Conservation (phyloP, 768 basidiomycete genomes). For the Hortiboletus campestris region DNA sequence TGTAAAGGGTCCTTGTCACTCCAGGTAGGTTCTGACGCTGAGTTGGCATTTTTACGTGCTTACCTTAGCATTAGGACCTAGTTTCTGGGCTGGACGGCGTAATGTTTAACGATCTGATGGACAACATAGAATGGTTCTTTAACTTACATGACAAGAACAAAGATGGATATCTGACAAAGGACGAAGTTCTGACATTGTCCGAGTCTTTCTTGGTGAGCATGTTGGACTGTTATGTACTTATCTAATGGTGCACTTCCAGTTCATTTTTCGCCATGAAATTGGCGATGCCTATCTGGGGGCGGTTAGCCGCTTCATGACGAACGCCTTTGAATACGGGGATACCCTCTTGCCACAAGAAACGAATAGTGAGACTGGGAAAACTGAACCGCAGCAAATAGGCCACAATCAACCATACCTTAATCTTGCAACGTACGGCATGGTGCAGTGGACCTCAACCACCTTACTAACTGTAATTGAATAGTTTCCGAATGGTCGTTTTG, state of each 20-base stretch:
- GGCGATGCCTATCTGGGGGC: slow-evolving; percentile 97
- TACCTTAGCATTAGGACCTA: slow-evolving; percentile 59
- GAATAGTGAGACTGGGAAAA: slow-evolving; percentile 35
- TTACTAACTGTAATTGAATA: slow-evolving; percentile 29
- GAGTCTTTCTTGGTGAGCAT: slow-evolving; percentile 80
- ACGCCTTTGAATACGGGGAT: slow-evolving; percentile 97
- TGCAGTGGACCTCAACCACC: neutral
- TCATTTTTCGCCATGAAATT: slow-evolving; percentile 96
- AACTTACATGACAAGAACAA: slow-evolving; percentile 94
- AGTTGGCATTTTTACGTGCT: neutral
- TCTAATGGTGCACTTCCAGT: slow-evolving; percentile 47
- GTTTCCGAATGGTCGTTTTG: slow-evolving; percentile 98
- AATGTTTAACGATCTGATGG: slow-evolving; percentile 97
- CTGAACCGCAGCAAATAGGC: slow-evolving; percentile 48
- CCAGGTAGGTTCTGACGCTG: slow-evolving; percentile 52
- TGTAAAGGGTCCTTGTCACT: slow-evolving; percentile 83
- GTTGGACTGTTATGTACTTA: neutral
- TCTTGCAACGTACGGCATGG: slow-evolving; percentile 66
- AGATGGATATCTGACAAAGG: slow-evolving; percentile 93
- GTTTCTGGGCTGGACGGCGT: slow-evolving; percentile 86
- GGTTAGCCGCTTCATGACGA: slow-evolving; percentile 95
- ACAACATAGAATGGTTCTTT: slow-evolving; percentile 99
- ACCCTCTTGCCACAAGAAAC: slow-evolving; percentile 63
- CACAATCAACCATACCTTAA: slow-evolving; percentile 92
- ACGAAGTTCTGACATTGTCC: slow-evolving; percentile 92